These are phyloP conservation scores for Acanthamoeba royreba DNA, from an alignment of 208 protist genomes.

Conservation along the genomic window DNA sequence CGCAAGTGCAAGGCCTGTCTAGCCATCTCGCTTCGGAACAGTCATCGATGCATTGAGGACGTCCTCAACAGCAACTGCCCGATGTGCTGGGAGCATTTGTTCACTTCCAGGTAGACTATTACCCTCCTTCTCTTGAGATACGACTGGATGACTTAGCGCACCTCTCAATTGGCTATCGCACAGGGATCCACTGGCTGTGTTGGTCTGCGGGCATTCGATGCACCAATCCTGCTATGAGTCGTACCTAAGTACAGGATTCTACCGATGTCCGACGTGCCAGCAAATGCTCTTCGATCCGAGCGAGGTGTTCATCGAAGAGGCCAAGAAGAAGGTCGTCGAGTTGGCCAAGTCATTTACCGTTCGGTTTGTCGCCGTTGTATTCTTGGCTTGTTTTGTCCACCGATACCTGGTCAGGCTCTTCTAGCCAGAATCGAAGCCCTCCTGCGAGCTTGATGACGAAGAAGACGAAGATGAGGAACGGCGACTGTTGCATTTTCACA, in stretches of 20 bases:
- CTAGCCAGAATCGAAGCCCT: not conserved
- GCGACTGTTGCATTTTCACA: too few relatives aligned
- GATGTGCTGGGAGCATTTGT: constrained; percentile 24
- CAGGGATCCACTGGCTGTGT: too few relatives aligned
- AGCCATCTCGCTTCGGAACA: not conserved
- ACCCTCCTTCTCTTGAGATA: not conserved
- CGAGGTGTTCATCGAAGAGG: not conserved
- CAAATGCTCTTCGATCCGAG: not conserved
- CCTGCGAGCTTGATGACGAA: not conserved
- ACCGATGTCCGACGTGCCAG: constrained; percentile 24
- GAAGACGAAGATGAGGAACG: not conserved
- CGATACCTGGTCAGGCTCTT: not conserved
- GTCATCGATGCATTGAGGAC: not conserved
- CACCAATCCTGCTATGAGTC: not conserved
- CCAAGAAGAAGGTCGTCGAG: not conserved
- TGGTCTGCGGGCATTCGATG: constrained; percentile 24
- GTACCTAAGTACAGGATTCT: not conserved
- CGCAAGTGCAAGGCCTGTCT: constrained; percentile 6
- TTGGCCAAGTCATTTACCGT: not conserved
- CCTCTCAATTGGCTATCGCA: too few relatives aligned
- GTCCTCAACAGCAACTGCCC: constrained; percentile 36
- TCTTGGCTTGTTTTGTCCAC: not conserved
- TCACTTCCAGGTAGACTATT: not conserved
- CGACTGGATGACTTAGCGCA: too few relatives aligned
- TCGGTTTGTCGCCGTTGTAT: not conserved